phyloP scores from a whole-genome alignment of 345 rosid species.

The Bretschneidera sinensis region DNA sequence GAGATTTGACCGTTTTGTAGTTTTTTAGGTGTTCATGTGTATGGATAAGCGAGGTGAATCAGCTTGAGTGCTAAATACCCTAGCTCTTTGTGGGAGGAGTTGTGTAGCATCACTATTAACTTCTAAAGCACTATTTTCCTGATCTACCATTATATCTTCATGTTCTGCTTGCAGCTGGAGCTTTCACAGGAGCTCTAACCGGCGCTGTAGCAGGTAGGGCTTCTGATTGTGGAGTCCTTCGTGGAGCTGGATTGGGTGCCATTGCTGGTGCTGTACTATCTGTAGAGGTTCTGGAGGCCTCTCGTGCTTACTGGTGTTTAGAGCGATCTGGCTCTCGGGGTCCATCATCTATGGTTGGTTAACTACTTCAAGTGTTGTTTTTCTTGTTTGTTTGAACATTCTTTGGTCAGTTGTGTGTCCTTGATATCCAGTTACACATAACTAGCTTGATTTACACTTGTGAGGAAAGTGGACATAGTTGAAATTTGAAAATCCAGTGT shows the following conservation, averaged over 20 bases:
- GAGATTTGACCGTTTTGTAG: background rate
- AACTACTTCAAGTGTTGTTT: background rate
- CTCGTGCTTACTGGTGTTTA: conserved; percentile 70
- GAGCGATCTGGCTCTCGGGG: conserved; percentile 60
- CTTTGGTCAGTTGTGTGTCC: background rate
- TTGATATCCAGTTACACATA: too few relatives aligned
- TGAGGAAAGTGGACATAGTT: background rate
- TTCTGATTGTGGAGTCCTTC: conserved; percentile 60
- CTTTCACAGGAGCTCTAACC: conserved; percentile 58
- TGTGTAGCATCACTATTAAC: background rate
- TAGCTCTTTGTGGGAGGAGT: background rate
- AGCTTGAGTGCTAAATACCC: background rate
- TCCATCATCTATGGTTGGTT: conserved; percentile 63
- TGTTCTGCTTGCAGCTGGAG: conserved; percentile 55
- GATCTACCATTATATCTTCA: background rate
- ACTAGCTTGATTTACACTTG: background rate
- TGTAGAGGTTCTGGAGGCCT: conserved; percentile 73
- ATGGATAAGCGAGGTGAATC: background rate
- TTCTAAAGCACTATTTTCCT: background rate
- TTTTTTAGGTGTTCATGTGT: background rate
- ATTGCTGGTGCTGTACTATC: conserved; percentile 73
- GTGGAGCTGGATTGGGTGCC: conserved; percentile 71
- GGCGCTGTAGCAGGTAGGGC: conserved; percentile 79
- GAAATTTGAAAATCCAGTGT: background rate
- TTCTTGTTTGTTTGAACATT: background rate